Conservation (phyloP, 2,329 filamentous ascomycete species). For the Aspergillus pseudotamarii region DNA sequence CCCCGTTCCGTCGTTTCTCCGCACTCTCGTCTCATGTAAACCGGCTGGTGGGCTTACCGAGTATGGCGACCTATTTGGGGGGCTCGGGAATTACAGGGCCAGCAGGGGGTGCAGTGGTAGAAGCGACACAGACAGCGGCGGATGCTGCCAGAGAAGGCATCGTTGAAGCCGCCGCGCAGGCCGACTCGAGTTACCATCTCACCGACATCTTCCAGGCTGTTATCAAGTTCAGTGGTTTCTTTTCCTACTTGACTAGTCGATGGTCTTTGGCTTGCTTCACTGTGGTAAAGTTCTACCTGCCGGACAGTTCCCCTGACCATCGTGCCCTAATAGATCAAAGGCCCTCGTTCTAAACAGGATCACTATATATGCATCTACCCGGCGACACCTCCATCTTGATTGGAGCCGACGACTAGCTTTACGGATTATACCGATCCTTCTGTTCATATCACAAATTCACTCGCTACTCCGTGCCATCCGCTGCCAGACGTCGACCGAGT, state of each 20-base stretch:
- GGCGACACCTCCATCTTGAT: conserved; percentile 74
- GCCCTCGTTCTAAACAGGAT: conserved; percentile 88
- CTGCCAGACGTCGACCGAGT: conserved; percentile 83
- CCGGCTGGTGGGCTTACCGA: conserved; percentile 31
- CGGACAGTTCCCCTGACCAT: not conserved
- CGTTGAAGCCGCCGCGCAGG: conserved; percentile 34
- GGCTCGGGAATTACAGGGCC: conserved; percentile 24
- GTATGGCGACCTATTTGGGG: conserved; percentile 29
- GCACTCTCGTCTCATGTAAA: conserved; percentile 38
- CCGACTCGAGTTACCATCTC: conserved; percentile 39
- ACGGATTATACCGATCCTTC: conserved; percentile 69
- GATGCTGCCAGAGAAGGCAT: conserved; percentile 36
- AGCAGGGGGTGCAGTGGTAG: conserved; percentile 45
- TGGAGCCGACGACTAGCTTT: conserved; percentile 73
- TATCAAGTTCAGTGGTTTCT: conserved; percentile 79
- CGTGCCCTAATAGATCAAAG: conserved; percentile 38
- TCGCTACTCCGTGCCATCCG: conserved; percentile 80
- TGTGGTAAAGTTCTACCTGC: conserved; percentile 55
- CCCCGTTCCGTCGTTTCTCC: conserved; percentile 42
- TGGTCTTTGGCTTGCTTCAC: conserved; percentile 89
- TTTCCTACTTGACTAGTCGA: conserved; percentile 86
- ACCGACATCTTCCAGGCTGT: conserved; percentile 53
- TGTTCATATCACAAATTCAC: conserved; percentile 70
- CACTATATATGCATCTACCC: conserved; percentile 87
- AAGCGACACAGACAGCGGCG: conserved; percentile 40